A percentile compares a stretch with the other conserved stretches of the same genome.
These are phyloP conservation scores for Globisporangium barbulae DNA, from an alignment of 352 stramenopile genomes.

Conservation along the genomic window DNA sequence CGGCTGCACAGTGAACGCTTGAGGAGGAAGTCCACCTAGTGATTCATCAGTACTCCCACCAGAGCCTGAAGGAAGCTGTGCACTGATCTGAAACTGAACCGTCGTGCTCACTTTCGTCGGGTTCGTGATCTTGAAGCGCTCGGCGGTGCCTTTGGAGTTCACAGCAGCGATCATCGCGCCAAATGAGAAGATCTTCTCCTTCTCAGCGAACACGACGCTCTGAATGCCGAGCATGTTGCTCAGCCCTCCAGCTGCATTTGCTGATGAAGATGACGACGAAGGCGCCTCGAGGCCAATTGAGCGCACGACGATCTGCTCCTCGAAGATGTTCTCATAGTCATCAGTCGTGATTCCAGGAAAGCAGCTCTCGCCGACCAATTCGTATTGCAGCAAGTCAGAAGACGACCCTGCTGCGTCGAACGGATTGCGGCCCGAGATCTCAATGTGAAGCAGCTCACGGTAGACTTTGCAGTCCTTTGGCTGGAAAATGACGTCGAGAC, in stretches of 20 bases:
- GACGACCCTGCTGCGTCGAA: slow-evolving; percentile 23
- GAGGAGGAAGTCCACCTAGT: neutral
- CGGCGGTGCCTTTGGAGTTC: slow-evolving; percentile 74
- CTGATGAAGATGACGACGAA: neutral
- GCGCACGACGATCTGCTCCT: slow-evolving; percentile 92
- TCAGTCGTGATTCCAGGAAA: slow-evolving; percentile 89
- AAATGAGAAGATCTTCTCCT: slow-evolving; percentile 87
- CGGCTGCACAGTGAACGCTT: slow-evolving; percentile 89
- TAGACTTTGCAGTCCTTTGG: slow-evolving; percentile 74
- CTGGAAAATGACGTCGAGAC: slow-evolving; percentile 79
- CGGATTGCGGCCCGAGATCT: slow-evolving; percentile 75
- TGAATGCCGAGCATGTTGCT: slow-evolving; percentile 32
- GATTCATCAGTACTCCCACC: neutral
- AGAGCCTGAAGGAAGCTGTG: neutral
- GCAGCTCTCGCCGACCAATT: slow-evolving; percentile 91
- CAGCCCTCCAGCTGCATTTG: neutral
- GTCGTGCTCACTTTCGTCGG: slow-evolving; percentile 92
- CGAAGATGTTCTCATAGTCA: slow-evolving; percentile 92
- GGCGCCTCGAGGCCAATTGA: slow-evolving; percentile 47
- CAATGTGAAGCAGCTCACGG: slow-evolving; percentile 59
- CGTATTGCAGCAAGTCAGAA: slow-evolving; percentile 62
- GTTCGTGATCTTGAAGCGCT: slow-evolving; percentile 95
- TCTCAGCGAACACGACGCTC: slow-evolving; percentile 79
- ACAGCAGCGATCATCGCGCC: slow-evolving; percentile 69
- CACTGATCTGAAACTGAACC: slow-evolving; percentile 79